phyloP scores from a whole-genome alignment of 331 rosid species.

The Quercus lobata region DNA sequence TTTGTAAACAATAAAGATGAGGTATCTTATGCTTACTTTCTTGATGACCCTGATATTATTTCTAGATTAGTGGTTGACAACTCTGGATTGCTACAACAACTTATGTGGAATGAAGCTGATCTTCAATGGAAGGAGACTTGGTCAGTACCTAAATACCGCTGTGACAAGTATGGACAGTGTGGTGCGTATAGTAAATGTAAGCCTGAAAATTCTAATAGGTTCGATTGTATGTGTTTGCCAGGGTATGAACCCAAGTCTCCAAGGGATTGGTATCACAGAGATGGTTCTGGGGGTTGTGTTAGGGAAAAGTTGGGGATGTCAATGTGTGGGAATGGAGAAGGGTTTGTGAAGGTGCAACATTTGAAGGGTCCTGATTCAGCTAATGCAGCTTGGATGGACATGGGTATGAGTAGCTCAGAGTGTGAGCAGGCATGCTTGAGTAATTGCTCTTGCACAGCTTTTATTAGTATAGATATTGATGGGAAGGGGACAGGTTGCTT shows the following conservation, averaged over 20 bases:
- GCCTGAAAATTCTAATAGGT: constrained; percentile 15
- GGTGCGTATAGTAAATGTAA: constrained; percentile 47
- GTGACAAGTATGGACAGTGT: constrained; percentile 46
- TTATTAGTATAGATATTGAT: neutral
- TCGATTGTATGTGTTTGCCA: constrained; percentile 44
- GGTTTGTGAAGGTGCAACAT: no score
- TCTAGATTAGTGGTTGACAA: neutral
- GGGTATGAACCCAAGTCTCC: constrained; percentile 32
- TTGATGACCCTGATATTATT: no score
- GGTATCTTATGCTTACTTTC: neutral
- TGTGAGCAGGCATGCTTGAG: no score
- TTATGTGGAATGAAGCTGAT: constrained; percentile 18
- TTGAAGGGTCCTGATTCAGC: no score
- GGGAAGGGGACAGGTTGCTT: neutral
- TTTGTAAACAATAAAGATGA: neutral
- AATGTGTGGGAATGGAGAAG: no score
- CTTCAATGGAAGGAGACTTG: constrained; percentile 35
- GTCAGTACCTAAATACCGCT: neutral
- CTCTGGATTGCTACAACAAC: constrained; percentile 17
- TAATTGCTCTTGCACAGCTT: no score
- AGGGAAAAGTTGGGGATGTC: no score
- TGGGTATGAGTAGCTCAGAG: no score
- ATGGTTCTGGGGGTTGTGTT: no score
- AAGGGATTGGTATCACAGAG: no score
- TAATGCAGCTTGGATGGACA: no score